Evolutionary conservation across 805 yeast genomes (phyloP).

Genomic region (Candida orba): DNA sequence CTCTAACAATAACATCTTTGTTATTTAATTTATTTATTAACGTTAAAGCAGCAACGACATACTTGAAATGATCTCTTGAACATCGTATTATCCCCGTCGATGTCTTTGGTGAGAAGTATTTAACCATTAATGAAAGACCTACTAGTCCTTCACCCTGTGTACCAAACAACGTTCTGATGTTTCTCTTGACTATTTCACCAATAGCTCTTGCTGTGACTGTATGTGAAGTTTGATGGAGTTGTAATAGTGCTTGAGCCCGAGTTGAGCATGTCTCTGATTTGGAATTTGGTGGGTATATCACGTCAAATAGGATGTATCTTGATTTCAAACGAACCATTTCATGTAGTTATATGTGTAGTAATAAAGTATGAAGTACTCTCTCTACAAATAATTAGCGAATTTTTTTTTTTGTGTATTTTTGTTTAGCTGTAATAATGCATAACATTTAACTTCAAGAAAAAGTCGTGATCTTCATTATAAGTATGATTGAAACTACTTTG

Average conservation of each 20-base stretch:
- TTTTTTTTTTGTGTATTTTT: neutral
- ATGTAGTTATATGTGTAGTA: too few species aligned
- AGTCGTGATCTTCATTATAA: constrained; percentile 1
- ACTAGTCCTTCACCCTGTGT: constrained; percentile 67
- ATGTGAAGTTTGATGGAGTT: constrained; percentile 43
- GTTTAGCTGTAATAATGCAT: constrained; percentile 8
- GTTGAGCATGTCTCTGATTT: constrained; percentile 19
- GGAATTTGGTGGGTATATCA: constrained; percentile 51
- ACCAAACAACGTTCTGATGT: constrained; percentile 63
- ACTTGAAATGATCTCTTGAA: constrained; percentile 52
- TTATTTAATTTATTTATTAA: constrained; percentile 46
- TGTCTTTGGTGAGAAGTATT: constrained; percentile 76
- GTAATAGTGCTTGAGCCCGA: constrained; percentile 33
- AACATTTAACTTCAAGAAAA: constrained; percentile 12
- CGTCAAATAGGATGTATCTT: constrained; percentile 75
- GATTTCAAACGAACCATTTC: constrained; percentile 87
- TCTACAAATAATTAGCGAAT: neutral
- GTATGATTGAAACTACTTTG: constrained; percentile 11
- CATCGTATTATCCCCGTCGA: constrained; percentile 82
- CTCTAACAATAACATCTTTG: constrained; percentile 41
- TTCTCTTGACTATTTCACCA: constrained; percentile 44
- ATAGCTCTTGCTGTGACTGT: constrained; percentile 43
- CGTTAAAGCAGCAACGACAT: constrained; percentile 61
- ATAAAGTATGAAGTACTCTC: neutral
- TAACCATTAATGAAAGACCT: constrained; percentile 52